Conservation (phyloP, 2,329 filamentous ascomycete species). For the Ramularia endophylla region DNA sequence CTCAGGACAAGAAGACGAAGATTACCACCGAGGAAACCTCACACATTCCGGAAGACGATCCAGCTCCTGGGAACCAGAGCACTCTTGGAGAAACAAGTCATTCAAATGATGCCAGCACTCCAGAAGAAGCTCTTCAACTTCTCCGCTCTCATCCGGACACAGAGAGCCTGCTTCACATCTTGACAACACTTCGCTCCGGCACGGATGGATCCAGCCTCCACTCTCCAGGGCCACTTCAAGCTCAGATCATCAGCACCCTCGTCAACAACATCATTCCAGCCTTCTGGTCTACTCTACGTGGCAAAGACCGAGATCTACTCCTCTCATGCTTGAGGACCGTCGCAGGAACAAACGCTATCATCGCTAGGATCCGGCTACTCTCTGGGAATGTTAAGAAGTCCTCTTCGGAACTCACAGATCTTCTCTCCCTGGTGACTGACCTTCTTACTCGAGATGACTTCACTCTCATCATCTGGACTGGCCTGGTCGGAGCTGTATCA, state of each 20-base stretch:
- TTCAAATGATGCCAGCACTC: background rate
- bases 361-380: constrained; percentile 57
- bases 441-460: constrained; percentile 42
- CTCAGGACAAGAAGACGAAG: background rate
- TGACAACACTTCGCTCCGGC: constrained; percentile 9
- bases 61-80: too few species aligned
- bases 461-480: constrained; percentile 40
- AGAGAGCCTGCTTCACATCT: constrained; percentile 25
- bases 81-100: too few species aligned
- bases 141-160: constrained; percentile 37
- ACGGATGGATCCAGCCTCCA: constrained; percentile 49
- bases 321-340: constrained; percentile 64
- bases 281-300: constrained; percentile 65
- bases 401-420: constrained; percentile 25
- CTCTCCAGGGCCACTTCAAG: constrained; percentile 59
- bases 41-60: too few species aligned
- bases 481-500: constrained; percentile 36
- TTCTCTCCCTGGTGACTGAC: constrained; percentile 38
- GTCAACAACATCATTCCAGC: constrained; percentile 71
- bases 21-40: background rate
- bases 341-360: constrained; percentile 69
- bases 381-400: constrained; percentile 3
- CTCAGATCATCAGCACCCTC: constrained; percentile 69
- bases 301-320: constrained; percentile 46
- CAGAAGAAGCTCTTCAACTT: constrained; percentile 28